A percentile compares a stretch with the other conserved stretches of the same genome.
These are phyloP conservation scores for Mycena metata DNA, from an alignment of 768 basidiomycete species.

Conservation along the genomic window DNA sequence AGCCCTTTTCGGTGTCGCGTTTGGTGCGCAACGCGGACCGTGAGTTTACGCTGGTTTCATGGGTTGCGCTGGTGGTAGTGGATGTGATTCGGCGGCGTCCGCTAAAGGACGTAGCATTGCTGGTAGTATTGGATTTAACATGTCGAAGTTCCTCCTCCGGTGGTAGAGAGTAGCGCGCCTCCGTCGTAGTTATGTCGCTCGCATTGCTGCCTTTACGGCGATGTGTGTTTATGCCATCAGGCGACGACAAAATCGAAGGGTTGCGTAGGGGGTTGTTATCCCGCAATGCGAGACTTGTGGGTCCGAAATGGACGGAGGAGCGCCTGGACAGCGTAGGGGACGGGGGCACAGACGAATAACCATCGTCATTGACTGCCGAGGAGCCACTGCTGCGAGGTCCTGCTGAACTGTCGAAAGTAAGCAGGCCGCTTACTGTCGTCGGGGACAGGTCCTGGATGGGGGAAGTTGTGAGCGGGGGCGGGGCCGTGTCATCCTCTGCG, in stretches of 20 bases:
- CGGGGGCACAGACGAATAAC: slow-evolving; percentile 65
- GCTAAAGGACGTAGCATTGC: slow-evolving; percentile 53
- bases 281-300: slow-evolving; percentile 68
- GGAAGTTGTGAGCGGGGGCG: slow-evolving; percentile 26
- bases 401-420: slow-evolving; percentile 42
- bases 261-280: slow-evolving; percentile 75
- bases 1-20: slow-evolving; percentile 40
- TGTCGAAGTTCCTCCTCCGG: slow-evolving; percentile 50
- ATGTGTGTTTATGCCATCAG: slow-evolving; percentile 52
- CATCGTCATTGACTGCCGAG: slow-evolving; percentile 55
- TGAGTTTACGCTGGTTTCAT: too few species aligned
- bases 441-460: slow-evolving; percentile 25
- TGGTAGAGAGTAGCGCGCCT: slow-evolving; percentile 56
- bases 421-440: slow-evolving; percentile 35
- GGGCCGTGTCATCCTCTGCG: slow-evolving; percentile 10
- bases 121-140: slow-evolving; percentile 55
- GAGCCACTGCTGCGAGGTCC: slow-evolving; percentile 35
- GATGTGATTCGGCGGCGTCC: too few species aligned
- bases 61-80: too few species aligned
- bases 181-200: slow-evolving; percentile 62
- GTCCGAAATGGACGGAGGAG: slow-evolving; percentile 71
- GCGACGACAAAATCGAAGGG: slow-evolving; percentile 66
- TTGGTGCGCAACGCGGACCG: slow-evolving; percentile 41
- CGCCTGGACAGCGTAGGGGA: slow-evolving; percentile 82
- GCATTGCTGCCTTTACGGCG: slow-evolving; percentile 69